Percentiles rank a stretch among this genome's conserved stretches.
Evolutionary conservation across 2,329 filamentous ascomycete species (phyloP).

Genomic region (Westerdykella aurantiaca): DNA sequence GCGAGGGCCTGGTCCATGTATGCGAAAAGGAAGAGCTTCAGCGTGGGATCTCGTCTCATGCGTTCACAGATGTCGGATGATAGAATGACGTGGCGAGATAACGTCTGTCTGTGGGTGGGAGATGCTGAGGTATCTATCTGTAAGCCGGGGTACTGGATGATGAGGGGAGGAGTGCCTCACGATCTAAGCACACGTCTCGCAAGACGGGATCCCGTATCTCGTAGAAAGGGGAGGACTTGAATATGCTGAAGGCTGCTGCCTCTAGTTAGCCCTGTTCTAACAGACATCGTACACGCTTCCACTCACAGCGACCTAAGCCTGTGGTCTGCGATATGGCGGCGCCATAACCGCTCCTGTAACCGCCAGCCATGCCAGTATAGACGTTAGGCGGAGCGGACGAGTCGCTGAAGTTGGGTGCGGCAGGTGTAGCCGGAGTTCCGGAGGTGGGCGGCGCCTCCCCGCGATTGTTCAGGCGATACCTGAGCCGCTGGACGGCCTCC

Average conservation of each 20-base stretch:
- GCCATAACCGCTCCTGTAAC: neutral
- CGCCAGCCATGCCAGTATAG: neutral
- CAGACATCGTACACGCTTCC: too few species aligned
- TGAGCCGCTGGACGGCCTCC: constrained; percentile 33
- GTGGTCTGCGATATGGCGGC: neutral
- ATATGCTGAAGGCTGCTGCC: constrained; percentile 35
- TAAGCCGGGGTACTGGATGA: neutral
- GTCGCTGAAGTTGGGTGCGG: constrained; percentile 4
- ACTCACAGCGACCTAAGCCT: too few species aligned
- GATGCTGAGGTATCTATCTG: constrained; percentile 43
- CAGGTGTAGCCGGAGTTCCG: neutral
- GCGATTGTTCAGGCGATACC: constrained; percentile 38
- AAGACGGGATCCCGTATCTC: constrained; percentile 61
- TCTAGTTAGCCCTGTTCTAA: neutral
- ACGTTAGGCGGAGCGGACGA: constrained; percentile 14
- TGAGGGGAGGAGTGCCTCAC: constrained; percentile 47
- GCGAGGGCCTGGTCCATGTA: constrained; percentile 51
- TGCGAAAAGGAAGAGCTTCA: constrained; percentile 79
- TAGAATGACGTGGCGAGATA: constrained; percentile 54
- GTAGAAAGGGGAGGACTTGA: constrained; percentile 84
- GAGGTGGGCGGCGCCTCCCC: constrained; percentile 30
- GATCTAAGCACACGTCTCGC: constrained; percentile 61
- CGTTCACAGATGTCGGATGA: constrained; percentile 50
- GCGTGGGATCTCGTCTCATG: constrained; percentile 55
- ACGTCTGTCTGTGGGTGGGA: constrained; percentile 54